These are phyloP conservation scores for Brachypodium distachyon DNA, from an alignment of 202 grass and related monocot genomes.

Conservation along the genomic window DNA sequence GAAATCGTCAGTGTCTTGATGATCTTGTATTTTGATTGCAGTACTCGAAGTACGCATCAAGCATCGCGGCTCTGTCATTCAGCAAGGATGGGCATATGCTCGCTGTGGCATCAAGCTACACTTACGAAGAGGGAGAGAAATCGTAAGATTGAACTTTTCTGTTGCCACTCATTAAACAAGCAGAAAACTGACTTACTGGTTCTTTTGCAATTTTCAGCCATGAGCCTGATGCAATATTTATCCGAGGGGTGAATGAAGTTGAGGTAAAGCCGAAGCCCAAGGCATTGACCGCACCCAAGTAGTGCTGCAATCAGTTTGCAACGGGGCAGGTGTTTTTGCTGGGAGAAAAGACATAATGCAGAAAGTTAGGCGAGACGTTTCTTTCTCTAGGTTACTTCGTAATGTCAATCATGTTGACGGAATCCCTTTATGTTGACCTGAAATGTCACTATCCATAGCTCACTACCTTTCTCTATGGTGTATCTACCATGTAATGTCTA, in stretches of 20 bases:
- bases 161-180: neutral
- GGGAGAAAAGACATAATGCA: neutral
- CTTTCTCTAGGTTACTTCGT: neutral
- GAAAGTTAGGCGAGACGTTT: neutral
- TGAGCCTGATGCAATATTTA: conserved; percentile 81
- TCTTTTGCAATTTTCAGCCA: conserved; percentile 49
- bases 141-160: conserved; percentile 42
- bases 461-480: neutral
- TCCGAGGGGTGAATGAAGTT: conserved; percentile 74
- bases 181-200: neutral
- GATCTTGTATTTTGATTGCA: conserved; percentile 26
- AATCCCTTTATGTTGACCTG: neutral
- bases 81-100: conserved; percentile 86
- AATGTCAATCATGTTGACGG: conserved; percentile 42
- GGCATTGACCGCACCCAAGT: conserved; percentile 46
- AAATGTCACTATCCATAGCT: neutral
- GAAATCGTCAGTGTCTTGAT: neutral
- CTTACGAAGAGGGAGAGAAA: conserved; percentile 90
- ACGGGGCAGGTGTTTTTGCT: neutral
- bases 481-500: neutral
- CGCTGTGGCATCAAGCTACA: conserved; percentile 95
- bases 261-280: conserved; percentile 98
- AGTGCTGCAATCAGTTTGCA: neutral
- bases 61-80: conserved; percentile 89
- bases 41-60: conserved; percentile 90